Conservation (phyloP, 2,329 filamentous ascomycete species). For the Hypoxylon sp. region DNA sequence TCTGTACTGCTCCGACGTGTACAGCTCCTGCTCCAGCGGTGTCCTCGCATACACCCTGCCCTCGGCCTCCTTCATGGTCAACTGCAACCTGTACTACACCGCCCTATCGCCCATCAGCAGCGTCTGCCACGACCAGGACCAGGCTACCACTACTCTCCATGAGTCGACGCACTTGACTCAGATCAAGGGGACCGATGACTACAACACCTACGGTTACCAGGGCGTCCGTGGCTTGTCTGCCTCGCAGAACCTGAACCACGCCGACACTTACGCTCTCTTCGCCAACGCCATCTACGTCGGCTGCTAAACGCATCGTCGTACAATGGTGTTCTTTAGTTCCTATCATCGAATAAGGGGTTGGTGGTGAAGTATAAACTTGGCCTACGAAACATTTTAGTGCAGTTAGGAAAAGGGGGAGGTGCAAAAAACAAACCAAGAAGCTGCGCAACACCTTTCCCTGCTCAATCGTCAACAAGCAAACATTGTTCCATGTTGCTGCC, state of each 20-base stretch:
- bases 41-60: constrained; percentile 71
- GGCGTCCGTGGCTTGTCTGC: constrained; percentile 59
- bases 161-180: constrained; percentile 70
- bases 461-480: no score
- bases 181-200: constrained; percentile 54
- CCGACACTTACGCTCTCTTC: constrained; percentile 62
- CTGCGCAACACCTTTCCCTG: no score
- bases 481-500: no score
- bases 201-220: constrained; percentile 48
- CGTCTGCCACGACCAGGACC: constrained; percentile 70
- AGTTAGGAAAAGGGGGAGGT: no score
- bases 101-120: constrained; percentile 57
- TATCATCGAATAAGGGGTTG: constrained; percentile 7
- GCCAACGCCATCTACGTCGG: constrained; percentile 51
- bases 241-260: constrained; percentile 64
- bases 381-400: no score
- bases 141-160: constrained; percentile 70
- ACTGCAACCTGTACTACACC: constrained; percentile 68
- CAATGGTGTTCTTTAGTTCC: background rate
- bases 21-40: constrained; percentile 57
- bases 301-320: constrained; percentile 47
- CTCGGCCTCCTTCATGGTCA: constrained; percentile 62
- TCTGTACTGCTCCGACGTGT: constrained; percentile 68
- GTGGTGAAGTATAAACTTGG: no score
- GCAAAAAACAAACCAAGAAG: no score